Conservation (phyloP, 2,329 filamentous ascomycete species). For the Apiospora arundinis region DNA sequence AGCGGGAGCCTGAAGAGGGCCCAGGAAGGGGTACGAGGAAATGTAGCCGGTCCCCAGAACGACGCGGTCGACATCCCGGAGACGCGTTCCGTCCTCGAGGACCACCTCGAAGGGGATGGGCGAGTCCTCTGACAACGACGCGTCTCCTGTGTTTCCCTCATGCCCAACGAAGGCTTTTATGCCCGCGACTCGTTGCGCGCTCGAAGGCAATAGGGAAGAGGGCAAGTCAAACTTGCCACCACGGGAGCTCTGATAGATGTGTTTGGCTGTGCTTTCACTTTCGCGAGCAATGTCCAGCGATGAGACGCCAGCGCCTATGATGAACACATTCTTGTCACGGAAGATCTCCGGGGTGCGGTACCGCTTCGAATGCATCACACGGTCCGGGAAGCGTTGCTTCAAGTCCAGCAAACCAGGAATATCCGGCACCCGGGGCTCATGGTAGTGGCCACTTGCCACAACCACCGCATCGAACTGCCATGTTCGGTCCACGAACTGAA, state of each 20-base stretch:
- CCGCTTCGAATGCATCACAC: constrained; percentile 72
- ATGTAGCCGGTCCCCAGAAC: constrained; percentile 74
- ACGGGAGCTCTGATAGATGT: constrained; percentile 59
- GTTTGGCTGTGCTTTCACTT: constrained; percentile 43
- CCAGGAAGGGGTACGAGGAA: constrained; percentile 69
- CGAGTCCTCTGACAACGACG: constrained; percentile 33
- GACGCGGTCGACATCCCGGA: constrained; percentile 65
- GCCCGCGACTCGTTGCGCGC: constrained; percentile 57
- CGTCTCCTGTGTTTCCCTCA: neutral
- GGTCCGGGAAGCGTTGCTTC: constrained; percentile 58
- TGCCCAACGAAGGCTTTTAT: constrained; percentile 49
- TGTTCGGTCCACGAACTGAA: constrained; percentile 36
- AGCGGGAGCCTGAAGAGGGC: constrained; percentile 53
- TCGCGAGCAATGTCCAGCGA: constrained; percentile 51
- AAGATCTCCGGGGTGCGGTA: constrained; percentile 70
- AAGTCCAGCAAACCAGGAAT: constrained; percentile 64
- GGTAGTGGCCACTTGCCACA: constrained; percentile 72
- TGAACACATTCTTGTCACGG: constrained; percentile 55
- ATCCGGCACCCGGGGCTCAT: constrained; percentile 65
- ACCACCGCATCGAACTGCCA: constrained; percentile 68
- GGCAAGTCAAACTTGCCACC: constrained; percentile 67
- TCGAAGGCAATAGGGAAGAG: constrained; percentile 57
- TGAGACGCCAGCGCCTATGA: constrained; percentile 59
- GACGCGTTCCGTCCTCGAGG: constrained; percentile 57
- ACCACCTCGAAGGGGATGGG: constrained; percentile 43